Base-by-base conservation (phyloP, 2,329 filamentous ascomycete genomes). In the Trichoderma sp. region DNA sequence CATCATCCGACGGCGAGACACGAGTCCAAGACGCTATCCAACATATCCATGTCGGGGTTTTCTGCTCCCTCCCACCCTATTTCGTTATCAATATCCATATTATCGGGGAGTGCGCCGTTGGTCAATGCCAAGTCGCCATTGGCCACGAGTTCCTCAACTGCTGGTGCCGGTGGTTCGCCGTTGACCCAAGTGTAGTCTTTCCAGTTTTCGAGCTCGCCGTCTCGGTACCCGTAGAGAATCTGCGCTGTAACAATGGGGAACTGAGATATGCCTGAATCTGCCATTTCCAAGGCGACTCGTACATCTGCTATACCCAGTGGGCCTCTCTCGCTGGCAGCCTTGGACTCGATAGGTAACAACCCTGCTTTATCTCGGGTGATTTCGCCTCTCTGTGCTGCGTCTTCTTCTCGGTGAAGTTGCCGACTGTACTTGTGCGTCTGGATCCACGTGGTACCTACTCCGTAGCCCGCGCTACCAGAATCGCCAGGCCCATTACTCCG, bases 271-370 rank as follows among this genome's bases (percentile, higher is more conserved):
- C 94, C 92, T 31, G 90, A 91, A 72, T 97, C 94, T 14, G 93
- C 92, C 78, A 98, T 89, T 76, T 93, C 91, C 18, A 97, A 83
- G 0, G 94, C 91, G 3, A 98, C 86, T 50, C 93, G 89, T 65
- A 98, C 84, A 82, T 98, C 96, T 21, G 92, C 91, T 85, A 96
- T 93, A 16, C 92, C 92, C 1, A 98, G 84, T 1, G 94, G 91
- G 6, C 91, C 90, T 53, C 95, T 88, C 79, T 93, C 91, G 74
- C 90, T 90, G 18, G 93, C 92, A 71, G 93, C 92, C 81, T 93
- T 95, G 3, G 93, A 91, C 83, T 98, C 95, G 45, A 95, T 86
- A 0, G 95, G 96, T 6, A 98, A 85, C 33, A 97, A 84, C 1
- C 95, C 95, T 65, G 90, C 92, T 76, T 93, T 92, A 75, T 95